Evolutionary conservation across 176 grass and related monocot species (phyloP), one percentile per base, ranked within the genome.

Genomic region (Ananas comosus): DNA sequence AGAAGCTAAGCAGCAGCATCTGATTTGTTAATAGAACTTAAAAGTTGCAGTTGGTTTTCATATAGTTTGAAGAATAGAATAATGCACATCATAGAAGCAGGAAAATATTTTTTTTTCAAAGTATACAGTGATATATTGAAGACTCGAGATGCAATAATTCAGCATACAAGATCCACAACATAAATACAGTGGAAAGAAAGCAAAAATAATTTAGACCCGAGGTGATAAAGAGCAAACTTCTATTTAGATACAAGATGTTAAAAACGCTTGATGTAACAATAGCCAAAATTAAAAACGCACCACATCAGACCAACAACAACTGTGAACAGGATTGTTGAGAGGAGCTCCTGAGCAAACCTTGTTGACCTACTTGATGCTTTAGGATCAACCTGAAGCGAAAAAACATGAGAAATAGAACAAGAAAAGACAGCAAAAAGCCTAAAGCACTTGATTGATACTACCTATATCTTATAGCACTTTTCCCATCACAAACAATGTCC

Each of bases 301-400:
- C 89, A 93, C 90, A 93, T 90, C 19, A 85, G 54, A 14, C 84
- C 87, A 65, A 93, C 66, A 70, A 76, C 83, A 83, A 90, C 42
- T 61, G 84, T 85, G 57, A 92, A 99, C 80, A 99, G 71, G 77
- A 99, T 74, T 50, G 94, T 86, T 13, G 89, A 90, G 71, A 97
- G 67, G 29, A 99, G 71, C 72, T 99, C 89, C 76, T 90, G 89
- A 78, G 85, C 87, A 83, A 93, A 84, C 13, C 89, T 76, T 63
- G 88, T 73, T 74, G 94, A 99, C 77, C 74, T 99, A 56, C 90
- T 83, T 53, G 89, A 83, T 80, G 80, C 80, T 81, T 99, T 99
- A 64, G 94, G 94, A 54, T 93, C 87, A 85, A 99, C 94, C 94
- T 99, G 80, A 79, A 51, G 71, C 84, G 73, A 18, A 67, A 75